A percentile compares a stretch with the other conserved stretches of the same genome.
These are phyloP conservation scores for Colletotrichum karsti DNA, from an alignment of 2,329 filamentous ascomycete genomes.

Conservation along the genomic window DNA sequence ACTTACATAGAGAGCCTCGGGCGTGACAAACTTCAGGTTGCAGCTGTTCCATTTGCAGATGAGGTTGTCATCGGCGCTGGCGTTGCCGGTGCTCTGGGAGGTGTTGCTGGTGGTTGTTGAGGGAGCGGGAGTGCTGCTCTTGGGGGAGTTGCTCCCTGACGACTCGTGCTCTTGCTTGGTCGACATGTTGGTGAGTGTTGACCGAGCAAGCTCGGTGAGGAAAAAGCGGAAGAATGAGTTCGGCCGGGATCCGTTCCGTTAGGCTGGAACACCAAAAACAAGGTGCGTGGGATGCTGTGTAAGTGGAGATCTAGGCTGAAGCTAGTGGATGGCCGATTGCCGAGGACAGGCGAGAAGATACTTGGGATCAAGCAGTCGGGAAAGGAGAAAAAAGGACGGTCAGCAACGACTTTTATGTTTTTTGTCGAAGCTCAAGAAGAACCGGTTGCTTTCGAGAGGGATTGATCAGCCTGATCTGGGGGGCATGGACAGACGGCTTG, in stretches of 20 bases:
- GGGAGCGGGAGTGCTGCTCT: slow-evolving; percentile 61
- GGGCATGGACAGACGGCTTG: slow-evolving; percentile 23
- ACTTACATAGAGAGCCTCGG: slow-evolving; percentile 69
- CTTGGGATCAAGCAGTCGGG: neutral
- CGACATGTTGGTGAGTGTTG: slow-evolving; percentile 29
- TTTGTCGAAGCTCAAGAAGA: slow-evolving; percentile 11
- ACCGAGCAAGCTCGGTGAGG: slow-evolving; percentile 14
- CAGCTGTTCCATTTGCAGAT: slow-evolving; percentile 69
- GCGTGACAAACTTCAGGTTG: slow-evolving; percentile 64
- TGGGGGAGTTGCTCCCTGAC: slow-evolving; percentile 55
- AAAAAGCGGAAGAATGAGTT: neutral
- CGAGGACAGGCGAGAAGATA: slow-evolving; percentile 12
- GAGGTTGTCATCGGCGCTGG: slow-evolving; percentile 58
- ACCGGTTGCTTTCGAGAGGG: slow-evolving; percentile 6
- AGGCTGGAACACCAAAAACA: neutral
- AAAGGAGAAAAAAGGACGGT: slow-evolving; percentile 9
- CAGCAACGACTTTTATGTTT: slow-evolving; percentile 28
- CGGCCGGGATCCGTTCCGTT: slow-evolving; percentile 14
- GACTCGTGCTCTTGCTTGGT: slow-evolving; percentile 38
- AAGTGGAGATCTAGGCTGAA: slow-evolving; percentile 13
- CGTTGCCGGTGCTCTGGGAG: slow-evolving; percentile 47
- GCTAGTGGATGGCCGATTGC: slow-evolving; percentile 13
- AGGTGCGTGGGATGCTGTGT: slow-evolving; percentile 12
- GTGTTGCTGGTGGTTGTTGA: slow-evolving; percentile 57
- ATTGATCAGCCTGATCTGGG: slow-evolving; percentile 9